phyloP scores from a whole-genome alignment of 2,329 filamentous ascomycete species.

The Coleophoma crateriformis region DNA sequence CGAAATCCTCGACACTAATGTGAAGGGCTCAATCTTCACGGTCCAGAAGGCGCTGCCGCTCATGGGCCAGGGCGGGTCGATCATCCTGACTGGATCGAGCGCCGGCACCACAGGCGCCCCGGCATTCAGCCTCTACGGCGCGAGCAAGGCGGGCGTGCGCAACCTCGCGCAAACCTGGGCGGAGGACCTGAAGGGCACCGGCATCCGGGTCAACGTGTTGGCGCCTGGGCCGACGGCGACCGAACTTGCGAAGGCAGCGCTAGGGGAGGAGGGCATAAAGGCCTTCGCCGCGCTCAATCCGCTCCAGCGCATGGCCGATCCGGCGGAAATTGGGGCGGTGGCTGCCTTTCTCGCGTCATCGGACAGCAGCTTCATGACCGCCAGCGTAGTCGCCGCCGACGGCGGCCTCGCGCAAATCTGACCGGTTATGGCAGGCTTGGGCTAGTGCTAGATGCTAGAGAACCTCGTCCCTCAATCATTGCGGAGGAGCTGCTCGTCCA shows the following conservation, averaged over 20 bases:
- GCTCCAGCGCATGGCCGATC: conserved; percentile 11
- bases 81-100: conserved; percentile 15
- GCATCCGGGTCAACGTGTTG: conserved; percentile 20
- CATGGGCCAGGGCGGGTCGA: conserved; percentile 14
- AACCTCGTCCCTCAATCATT: no score
- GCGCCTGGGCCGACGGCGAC: conserved; percentile 16
- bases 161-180: conserved; percentile 13
- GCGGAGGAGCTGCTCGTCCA: no score
- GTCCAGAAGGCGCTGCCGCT: conserved; percentile 25
- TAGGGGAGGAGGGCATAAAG: conserved; percentile 12
- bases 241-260: conserved; percentile 10
- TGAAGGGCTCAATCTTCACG: conserved; percentile 29
- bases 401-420: conserved; percentile 10
- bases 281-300: conserved; percentile 7
- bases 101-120: conserved; percentile 15
- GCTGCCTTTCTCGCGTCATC: conserved; percentile 10
- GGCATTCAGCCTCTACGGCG: conserved; percentile 10
- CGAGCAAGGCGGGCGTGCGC: conserved; percentile 16
- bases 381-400: conserved; percentile 10
- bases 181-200: conserved; percentile 10
- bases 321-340: conserved; percentile 10
- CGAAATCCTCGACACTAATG: conserved; percentile 27
- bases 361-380: conserved; percentile 13
- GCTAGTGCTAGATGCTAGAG: no score
- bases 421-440: no score